Conservation (phyloP, 257 asterid genomes). For the Orobanche coerulescens region DNA sequence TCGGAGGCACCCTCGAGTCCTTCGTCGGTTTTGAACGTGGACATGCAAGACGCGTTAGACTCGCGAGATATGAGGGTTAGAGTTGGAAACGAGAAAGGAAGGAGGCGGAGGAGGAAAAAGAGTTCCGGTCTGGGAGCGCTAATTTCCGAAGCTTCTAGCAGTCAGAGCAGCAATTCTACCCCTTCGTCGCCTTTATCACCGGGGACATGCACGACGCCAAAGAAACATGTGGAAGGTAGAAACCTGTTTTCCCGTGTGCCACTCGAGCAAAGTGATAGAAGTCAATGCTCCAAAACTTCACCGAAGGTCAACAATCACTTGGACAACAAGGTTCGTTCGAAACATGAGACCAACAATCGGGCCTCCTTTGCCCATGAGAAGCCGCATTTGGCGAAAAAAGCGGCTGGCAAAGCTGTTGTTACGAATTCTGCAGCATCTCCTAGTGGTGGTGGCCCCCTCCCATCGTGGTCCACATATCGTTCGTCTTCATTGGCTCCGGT, state of each 20-base stretch:
- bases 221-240: conserved; percentile 28
- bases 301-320: conserved; percentile 18
- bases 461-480: conserved; percentile 25
- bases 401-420: conserved; percentile 35
- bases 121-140: conserved; percentile 20
- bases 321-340: conserved; percentile 24
- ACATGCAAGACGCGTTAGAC: conserved; percentile 26
- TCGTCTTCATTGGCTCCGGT: not conserved
- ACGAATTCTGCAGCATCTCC: conserved; percentile 52
- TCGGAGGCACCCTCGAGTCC: not conserved
- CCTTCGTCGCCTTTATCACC: conserved; percentile 74
- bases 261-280: conserved; percentile 13
- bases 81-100: conserved; percentile 50
- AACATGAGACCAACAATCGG: not conserved
- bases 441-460: conserved; percentile 22
- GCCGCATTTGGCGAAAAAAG: conserved; percentile 22
- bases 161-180: conserved; percentile 75
- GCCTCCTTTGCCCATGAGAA: conserved; percentile 31
- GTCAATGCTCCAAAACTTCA: conserved; percentile 18
- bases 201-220: conserved; percentile 26
- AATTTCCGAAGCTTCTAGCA: conserved; percentile 53
- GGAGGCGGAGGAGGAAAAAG: conserved; percentile 55
- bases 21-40: conserved; percentile 14
- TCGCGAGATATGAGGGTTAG: conserved; percentile 39
- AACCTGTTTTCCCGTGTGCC: conserved; percentile 23